Evolutionary conservation across 2,329 filamentous ascomycete species (phyloP), one percentile per base, ranked within the genome.

Genomic region (Incumbomyces delicatus): DNA sequence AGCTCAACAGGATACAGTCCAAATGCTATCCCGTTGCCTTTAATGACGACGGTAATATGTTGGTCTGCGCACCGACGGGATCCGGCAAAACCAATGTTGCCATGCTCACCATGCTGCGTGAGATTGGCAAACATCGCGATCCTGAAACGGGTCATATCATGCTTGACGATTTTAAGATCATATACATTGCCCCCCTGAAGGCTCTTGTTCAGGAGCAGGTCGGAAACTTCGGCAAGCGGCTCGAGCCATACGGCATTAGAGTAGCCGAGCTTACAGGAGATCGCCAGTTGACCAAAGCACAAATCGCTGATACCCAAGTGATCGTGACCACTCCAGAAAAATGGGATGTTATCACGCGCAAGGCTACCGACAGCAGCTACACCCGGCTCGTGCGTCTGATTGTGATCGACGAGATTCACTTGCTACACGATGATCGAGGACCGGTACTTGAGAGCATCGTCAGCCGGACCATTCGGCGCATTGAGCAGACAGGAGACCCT

Each of bases 291-390:
- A 98, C 90, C 16, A 98, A 98, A 68, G 88, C 95, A 65, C 92
- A 98, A 72, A 96, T 98, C 53, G 81, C 90, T 1, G 92, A 98
- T 60, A 98, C 92, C 0, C 90, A 98, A 64, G 83, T 98, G 57
- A 98, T 98, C 57, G 89, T 98, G 49, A 98, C 92, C 1, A 98
- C 92, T 0, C 92, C 92, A 16, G 92, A 98, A 67, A 98, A 98
- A 69, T 98, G 88, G 85, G 92, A 98, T 66, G 90, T 98, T 56
- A 95, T 98, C 57, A 98, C 94, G 5, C 81, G 94, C 67, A 98
- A 98, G 67, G 89, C 90, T 6, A 95, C 90, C 1, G 94, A 98
- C 63, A 79, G 92, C 46, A 94, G 88, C 58, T 98, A 98, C 66
- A 98, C 89, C 13, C 94, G 94, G 58, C 78, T 98, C n/a, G 92